Conservation (phyloP, 2,329 filamentous ascomycete genomes). For the Cordyceps farinosa region DNA sequence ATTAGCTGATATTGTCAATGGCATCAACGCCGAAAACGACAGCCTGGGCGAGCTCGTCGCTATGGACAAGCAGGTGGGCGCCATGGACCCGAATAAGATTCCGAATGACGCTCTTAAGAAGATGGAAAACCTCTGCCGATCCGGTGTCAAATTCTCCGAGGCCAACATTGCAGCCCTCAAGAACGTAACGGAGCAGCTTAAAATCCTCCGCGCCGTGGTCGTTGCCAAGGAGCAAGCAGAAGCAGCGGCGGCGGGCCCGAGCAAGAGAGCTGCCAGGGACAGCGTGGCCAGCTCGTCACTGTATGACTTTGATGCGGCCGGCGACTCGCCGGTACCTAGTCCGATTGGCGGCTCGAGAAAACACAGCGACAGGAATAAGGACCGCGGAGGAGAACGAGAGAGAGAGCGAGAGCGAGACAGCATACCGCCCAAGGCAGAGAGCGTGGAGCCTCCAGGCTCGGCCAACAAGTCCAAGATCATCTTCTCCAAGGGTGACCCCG, state of each 20-base stretch:
- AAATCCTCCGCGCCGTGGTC: conserved; percentile 40
- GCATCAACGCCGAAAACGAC: conserved; percentile 42
- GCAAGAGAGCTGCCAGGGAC: conserved; percentile 27
- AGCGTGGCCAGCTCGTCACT: conserved; percentile 31
- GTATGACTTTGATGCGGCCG: conserved; percentile 44
- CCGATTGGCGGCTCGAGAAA: conserved; percentile 31
- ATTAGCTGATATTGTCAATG: conserved; percentile 37
- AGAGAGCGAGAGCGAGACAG: conserved; percentile 40
- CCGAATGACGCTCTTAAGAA: conserved; percentile 36
- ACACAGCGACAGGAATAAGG: conserved; percentile 31
- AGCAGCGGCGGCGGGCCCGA: conserved; percentile 30
- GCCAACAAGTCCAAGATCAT: conserved; percentile 47
- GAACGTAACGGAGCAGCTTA: conserved; percentile 40
- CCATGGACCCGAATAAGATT: conserved; percentile 37
- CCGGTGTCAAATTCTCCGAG: conserved; percentile 41
- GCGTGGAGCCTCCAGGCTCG: conserved; percentile 50
- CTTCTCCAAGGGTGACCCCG: conserved; percentile 60
- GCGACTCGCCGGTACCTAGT: conserved; percentile 45
- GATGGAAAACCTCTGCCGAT: conserved; percentile 42
- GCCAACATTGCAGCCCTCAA: conserved; percentile 36
- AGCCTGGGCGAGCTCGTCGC: conserved; percentile 37
- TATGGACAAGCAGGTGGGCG: conserved; percentile 40
- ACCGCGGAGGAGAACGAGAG: conserved; percentile 30
- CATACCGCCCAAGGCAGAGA: conserved; percentile 53
- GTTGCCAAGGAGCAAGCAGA: conserved; percentile 42